phyloP scores from a whole-genome alignment of 306 rosid genomes.

The Citrullus amarus region DNA sequence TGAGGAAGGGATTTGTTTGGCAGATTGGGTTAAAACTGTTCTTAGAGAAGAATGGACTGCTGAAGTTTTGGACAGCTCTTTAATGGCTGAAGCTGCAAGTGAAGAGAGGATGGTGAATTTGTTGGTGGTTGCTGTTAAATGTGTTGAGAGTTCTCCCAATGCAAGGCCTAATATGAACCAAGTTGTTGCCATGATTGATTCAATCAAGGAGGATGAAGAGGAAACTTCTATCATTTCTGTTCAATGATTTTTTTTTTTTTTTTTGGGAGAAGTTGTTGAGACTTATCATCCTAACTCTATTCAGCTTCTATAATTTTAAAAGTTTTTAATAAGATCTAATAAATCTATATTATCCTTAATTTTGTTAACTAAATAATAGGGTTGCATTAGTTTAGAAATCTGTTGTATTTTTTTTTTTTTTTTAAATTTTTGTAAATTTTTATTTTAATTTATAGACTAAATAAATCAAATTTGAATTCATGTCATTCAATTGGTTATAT shows the following conservation, averaged over 20 bases:
- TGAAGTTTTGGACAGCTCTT: slow-evolving; percentile 58
- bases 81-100: slow-evolving; percentile 50
- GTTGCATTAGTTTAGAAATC: no score
- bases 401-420: no score
- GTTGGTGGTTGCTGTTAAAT: slow-evolving; percentile 72
- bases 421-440: no score
- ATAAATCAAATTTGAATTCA: no score
- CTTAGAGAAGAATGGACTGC: slow-evolving; percentile 84
- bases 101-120: slow-evolving; percentile 73
- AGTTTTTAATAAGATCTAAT: background rate
- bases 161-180: slow-evolving; percentile 65
- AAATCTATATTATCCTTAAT: no score
- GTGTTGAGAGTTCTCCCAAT: slow-evolving; percentile 39
- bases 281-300: no score
- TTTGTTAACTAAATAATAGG: no score
- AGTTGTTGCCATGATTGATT: slow-evolving; percentile 49
- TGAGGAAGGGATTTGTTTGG: slow-evolving; percentile 42
- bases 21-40: slow-evolving; percentile 75
- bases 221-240: slow-evolving; percentile 27
- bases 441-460: no score
- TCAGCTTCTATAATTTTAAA: no score
- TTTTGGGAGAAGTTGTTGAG: background rate
- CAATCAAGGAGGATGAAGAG: slow-evolving; percentile 69
- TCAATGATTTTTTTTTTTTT: background rate
- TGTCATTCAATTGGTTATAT: no score